phyloP scores from a whole-genome alignment of 2,329 filamentous ascomycete genomes.

The Diaporthe citriasiana region DNA sequence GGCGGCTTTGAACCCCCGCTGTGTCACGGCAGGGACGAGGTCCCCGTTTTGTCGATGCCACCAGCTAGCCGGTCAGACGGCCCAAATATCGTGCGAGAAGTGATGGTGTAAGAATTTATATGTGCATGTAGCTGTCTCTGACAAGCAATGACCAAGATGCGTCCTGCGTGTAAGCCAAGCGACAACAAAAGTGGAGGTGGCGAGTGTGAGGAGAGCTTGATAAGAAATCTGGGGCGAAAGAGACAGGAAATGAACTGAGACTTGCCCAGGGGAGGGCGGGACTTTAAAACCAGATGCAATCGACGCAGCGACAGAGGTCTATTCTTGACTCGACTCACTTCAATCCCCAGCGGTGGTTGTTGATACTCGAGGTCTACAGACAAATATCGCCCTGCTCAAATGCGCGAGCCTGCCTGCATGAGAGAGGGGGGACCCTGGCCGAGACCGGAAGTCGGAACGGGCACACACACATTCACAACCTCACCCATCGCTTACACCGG shows the following conservation, averaged over 20 bases:
- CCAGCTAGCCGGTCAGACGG: too few species aligned
- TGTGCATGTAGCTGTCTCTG: not conserved
- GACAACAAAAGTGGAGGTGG: constrained; percentile 17
- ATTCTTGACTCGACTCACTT: not conserved
- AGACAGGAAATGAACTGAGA: not conserved
- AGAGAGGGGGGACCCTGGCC: constrained; percentile 20
- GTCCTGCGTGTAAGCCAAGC: constrained; percentile 7
- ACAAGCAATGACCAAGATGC: too few species aligned
- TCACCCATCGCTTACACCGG: not conserved
- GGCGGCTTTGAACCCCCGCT: not conserved
- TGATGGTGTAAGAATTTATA: not conserved
- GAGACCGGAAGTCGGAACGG: constrained; percentile 38
- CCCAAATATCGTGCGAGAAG: not conserved
- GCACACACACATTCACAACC: constrained; percentile 9
- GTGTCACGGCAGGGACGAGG: not conserved
- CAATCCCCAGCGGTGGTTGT: not conserved
- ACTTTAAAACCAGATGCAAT: not conserved
- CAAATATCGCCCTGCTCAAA: not conserved
- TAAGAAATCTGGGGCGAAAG: not conserved
- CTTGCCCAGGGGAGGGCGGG: not conserved
- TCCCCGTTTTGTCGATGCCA: too few species aligned
- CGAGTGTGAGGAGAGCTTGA: not conserved
- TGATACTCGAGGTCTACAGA: not conserved
- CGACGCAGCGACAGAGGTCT: not conserved
- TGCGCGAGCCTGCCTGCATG: constrained; percentile 19